These are phyloP conservation scores for Arabis alpina DNA, from an alignment of 345 rosid species.

Conservation along the genomic window DNA sequence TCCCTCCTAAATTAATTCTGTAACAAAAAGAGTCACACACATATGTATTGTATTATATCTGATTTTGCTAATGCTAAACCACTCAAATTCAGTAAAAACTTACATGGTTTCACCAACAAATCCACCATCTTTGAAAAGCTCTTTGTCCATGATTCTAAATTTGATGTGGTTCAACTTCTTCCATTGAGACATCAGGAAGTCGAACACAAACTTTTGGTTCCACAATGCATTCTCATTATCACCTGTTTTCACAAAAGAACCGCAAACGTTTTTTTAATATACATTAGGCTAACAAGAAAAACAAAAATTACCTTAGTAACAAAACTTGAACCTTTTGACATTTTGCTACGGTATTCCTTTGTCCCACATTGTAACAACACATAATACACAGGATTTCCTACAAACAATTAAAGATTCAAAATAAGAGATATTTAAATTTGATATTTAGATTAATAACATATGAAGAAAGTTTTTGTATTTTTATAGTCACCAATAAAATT, in stretches of 20 bases:
- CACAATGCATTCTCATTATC: constrained; percentile 60
- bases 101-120: constrained; percentile 85
- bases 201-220: constrained; percentile 84
- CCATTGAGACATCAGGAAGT: constrained; percentile 60
- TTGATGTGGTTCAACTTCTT: constrained; percentile 56
- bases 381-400: constrained; percentile 69
- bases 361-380: constrained; percentile 69
- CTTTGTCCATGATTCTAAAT: constrained; percentile 68
- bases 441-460: background rate
- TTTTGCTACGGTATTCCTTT: constrained; percentile 63
- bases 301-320: background rate
- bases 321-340: constrained; percentile 59
- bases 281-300: background rate
- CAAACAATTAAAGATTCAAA: constrained; percentile 23
- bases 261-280: background rate
- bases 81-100: background rate
- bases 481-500: constrained; percentile 60
- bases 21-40: constrained; percentile 5
- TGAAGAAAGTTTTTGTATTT: background rate
- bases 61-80: background rate
- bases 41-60: background rate
- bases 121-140: constrained; percentile 57
- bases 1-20: constrained; percentile 76
- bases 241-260: constrained; percentile 45
- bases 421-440: background rate